Evolutionary conservation across 805 yeast species (phyloP), one percentile per base, ranked within the genome.

Genomic region (Candida germanica): DNA sequence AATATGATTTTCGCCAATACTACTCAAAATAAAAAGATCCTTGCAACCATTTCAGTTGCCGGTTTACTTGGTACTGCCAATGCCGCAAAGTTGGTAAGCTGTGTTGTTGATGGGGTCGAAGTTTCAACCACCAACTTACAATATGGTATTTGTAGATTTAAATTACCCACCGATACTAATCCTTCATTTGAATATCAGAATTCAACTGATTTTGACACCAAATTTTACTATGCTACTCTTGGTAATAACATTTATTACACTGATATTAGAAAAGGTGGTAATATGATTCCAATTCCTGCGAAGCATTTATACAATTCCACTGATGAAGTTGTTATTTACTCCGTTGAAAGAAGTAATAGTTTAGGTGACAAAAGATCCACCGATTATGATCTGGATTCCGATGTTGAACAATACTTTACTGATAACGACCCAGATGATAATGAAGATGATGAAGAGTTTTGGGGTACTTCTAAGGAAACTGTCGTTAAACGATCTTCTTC

Each of bases 271-370:
- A 19, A 12, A 6, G 31, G 19, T 8, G 36, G 36, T 18, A 33
- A 13, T 7, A 14, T 8, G 4, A 33, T 33, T 26, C 26, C 36
- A 6, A 33, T 33, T 33, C 36, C 36, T 17, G 36, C 36, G 6
- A 18, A 26, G 18, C 31, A 33, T n/a, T 33, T 33, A 13, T 17
- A 18, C 15, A n/a, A 17, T n/a, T n/a, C 18, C 11, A 14, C 16
- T 10, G 15, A 29, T 5, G 31, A 33, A 18, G 36, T 33, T 5
- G 26, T 26, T 6, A 25, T 33, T 15, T 31, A 23, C 14, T 31
- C 35, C n/a, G 35, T 31, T 24, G 35, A 22, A 31, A 31, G 29
- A 25, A 15, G 19, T 12, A 23, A 31, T 13, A 17, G 14, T 12
- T 10, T n/a, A 13, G 18, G 12, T 20, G 18, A 30, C 33, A 8